Evolutionary conservation across 1,284 basidiomycete genomes (phyloP).

Genomic region (Ceratobasidium sp.): DNA sequence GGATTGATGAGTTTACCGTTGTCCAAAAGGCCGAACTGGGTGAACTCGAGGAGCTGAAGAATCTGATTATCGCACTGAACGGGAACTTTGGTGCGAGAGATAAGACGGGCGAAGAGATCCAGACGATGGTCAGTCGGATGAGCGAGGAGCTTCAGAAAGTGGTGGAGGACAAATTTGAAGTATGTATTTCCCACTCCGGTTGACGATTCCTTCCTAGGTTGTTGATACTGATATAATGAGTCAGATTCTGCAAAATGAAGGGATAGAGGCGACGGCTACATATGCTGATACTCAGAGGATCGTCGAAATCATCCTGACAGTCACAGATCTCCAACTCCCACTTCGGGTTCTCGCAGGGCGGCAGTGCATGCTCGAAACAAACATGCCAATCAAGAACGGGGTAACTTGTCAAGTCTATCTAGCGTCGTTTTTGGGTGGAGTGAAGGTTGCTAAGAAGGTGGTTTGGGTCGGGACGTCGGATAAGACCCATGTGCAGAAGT

Average conservation of each 20-base stretch:
- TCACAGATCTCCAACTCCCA: conserved; percentile 34
- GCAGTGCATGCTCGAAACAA: conserved; percentile 35
- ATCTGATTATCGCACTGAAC: conserved; percentile 5
- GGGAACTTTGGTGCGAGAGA: not conserved
- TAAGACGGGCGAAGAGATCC: not conserved
- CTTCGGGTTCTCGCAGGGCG: conserved; percentile 10
- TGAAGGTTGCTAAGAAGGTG: conserved; percentile 40
- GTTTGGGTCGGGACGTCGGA: conserved; percentile 40
- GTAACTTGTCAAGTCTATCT: conserved; percentile 27
- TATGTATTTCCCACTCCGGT: not conserved
- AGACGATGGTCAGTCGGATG: not conserved
- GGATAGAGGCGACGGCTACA: too few relatives aligned
- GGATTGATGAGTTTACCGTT: conserved; percentile 11
- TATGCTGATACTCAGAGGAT: conserved; percentile 24
- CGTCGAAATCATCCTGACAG: conserved; percentile 23
- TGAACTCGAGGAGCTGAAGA: not conserved
- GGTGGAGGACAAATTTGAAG: conserved; percentile 16
- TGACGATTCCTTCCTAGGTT: not conserved
- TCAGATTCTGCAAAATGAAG: conserved; percentile 20
- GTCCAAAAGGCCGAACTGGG: not conserved
- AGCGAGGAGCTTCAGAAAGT: not conserved
- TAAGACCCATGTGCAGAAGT: conserved; percentile 3
- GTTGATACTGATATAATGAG: not conserved
- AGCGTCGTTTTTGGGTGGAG: conserved; percentile 28
- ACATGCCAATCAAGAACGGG: conserved; percentile 21